Percentiles rank a stretch among this genome's conserved stretches.
phyloP scores from a whole-genome alignment of 176 grass and related monocot species.

The Aegilops umbellulata region DNA sequence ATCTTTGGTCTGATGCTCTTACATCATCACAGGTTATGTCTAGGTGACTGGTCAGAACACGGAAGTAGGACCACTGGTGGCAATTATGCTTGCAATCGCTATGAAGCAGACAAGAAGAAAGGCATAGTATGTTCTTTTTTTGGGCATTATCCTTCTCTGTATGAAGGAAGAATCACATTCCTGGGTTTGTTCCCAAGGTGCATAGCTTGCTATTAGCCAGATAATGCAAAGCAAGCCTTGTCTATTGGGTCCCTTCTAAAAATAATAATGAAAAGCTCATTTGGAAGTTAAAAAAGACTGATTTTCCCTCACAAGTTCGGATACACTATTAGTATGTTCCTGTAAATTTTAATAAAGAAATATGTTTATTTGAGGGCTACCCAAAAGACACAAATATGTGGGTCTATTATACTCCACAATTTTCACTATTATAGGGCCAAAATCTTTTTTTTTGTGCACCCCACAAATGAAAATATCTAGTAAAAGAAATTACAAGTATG shows the following conservation, averaged over 20 bases:
- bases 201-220: neutral
- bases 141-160: slow-evolving; percentile 19
- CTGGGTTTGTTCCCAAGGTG: neutral
- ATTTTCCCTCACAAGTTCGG: neutral
- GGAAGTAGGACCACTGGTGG: slow-evolving; percentile 64
- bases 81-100: slow-evolving; percentile 95
- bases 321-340: neutral
- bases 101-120: slow-evolving; percentile 85
- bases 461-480: too few relatives aligned
- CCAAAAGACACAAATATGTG: too few relatives aligned
- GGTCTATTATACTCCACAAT: too few relatives aligned
- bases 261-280: neutral
- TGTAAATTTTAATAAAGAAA: neutral
- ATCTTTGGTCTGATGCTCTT: slow-evolving; percentile 29
- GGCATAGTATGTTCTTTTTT: slow-evolving; percentile 61
- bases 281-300: neutral
- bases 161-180: neutral
- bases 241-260: neutral
- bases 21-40: slow-evolving; percentile 70
- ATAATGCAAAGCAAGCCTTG: neutral
- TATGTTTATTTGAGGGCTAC: neutral
- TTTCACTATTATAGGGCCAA: too few relatives aligned
- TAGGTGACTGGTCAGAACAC: slow-evolving; percentile 76
- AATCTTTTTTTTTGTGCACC: too few relatives aligned
- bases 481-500: too few relatives aligned